Base-by-base conservation (phyloP, 2,329 filamentous ascomycete genomes). In the Diaporthe humulicola region DNA sequence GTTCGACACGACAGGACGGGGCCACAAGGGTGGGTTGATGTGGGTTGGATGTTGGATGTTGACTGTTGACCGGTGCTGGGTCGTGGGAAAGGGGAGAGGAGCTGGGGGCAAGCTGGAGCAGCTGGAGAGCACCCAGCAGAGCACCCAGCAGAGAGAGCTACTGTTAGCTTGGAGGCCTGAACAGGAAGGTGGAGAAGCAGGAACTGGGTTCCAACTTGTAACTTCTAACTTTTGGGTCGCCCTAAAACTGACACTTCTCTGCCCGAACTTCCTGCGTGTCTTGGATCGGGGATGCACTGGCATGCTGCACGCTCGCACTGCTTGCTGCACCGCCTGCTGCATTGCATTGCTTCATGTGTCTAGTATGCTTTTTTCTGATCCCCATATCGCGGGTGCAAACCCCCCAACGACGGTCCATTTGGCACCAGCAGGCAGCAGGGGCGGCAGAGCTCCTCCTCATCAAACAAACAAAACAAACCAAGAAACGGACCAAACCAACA, bases 41-140 rank as follows among this genome's bases (percentile, higher is more conserved):
- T 54, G 64, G 48, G 56, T 58, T 58, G 30, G 54, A 12, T 50
- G 45, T 56, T 28, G 45, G 64, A 67, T 67, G 64, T 67, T 67
- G 61, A 48, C 17, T 17, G 45, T 17, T 67, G 64, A 38, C 48
- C 17, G 48, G 30, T 40, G 64, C 45, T 38, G 30, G 40, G 40
- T 52, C 64, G 48, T 69, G 64, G 64, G 64, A 69, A 69, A 69
- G 64, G 64, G 64, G 48, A 69, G 64, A 67, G 64, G 25, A 66
- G 60, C 40, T 66, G 40, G 60, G 58, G 38, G 28, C 56, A 42
- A 50, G 58, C 58, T 28, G 58, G 36, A 61, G n/a, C n/a, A 50
- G 48, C 45, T 48, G 19, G 45, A 48, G 10, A 61, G 58, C 58
- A 61, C 36, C n/a, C 4, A 19, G 12, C 33, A 64, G 58, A 48